Evolutionary conservation across 805 yeast species (phyloP), one percentile per base, ranked within the genome.

Genomic region (Saturnispora halmiae): DNA sequence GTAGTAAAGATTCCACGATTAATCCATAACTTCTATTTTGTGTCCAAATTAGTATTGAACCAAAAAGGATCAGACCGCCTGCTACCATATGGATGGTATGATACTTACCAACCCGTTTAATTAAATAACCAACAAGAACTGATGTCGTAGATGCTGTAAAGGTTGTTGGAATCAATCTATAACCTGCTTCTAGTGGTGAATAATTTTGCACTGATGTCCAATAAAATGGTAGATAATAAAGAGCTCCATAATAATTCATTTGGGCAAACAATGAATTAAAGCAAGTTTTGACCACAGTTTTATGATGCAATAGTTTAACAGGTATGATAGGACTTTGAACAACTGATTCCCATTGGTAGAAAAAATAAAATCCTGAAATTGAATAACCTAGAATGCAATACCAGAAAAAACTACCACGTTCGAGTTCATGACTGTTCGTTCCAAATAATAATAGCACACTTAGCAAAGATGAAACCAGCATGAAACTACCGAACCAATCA

Each of bases 141-240:
- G 90, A 79, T 2, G 88, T 87, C 14, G 60, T 40, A 0, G 86
- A 73, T 7, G 78, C 76, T 9, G 81, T 85, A 33, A 80, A 50
- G 51, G 82, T 82, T 54, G 79, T 79, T 2, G 73, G 69, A 16
- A 71, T 53, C 35, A 67, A 47, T 31, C 75, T 55, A 25, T 59
- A 48, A 6, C 76, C 76, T 33, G 55, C 40, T 4, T 51, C 51
- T 25, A 50, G 42, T 13, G 58, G 47, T 10, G 45, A 26, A 34
- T 50, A 27, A 28, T 51, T 46, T 26, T 51, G 51, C 14, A 54
- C 56, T 8, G 49, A 36, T 2, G 44, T 41, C 56, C 55, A 76
- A 51, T 67, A 81, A 14, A 85, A 66, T 1, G 95, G 95, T 5
- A 77, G 66, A 56, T 77, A 83, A 60, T 69, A 85, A 40, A 83